Conservation (phyloP, 2,329 filamentous ascomycete genomes). For the Epichloe sp. region DNA sequence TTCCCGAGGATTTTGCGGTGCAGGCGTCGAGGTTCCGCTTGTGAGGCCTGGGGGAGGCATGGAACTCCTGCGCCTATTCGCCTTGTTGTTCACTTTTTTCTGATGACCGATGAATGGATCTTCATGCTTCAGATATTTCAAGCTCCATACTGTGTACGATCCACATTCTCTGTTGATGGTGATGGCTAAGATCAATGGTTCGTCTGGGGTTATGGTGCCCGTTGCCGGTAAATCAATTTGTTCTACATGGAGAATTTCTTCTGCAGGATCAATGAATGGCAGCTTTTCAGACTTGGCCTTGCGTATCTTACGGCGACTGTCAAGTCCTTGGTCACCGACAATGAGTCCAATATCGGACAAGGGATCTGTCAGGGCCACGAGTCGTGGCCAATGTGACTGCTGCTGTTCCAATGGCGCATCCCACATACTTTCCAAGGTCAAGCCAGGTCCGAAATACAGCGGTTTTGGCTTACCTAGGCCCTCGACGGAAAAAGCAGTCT, state of each 20-base stretch:
- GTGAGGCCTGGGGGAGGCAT: conserved; percentile 57
- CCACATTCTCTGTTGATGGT: conserved; percentile 68
- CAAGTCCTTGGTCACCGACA: conserved; percentile 43
- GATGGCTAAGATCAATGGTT: conserved; percentile 58
- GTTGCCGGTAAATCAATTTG: conserved; percentile 43
- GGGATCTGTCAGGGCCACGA: conserved; percentile 78
- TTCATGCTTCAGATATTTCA: conserved; percentile 62
- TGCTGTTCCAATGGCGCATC: conserved; percentile 38
- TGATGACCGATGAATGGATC: conserved; percentile 37
- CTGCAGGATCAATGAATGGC: conserved; percentile 55
- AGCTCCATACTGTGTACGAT: conserved; percentile 73
- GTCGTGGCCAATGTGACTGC: conserved; percentile 53
- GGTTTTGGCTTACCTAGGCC: conserved; percentile 41
- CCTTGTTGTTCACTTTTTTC: conserved; percentile 32
- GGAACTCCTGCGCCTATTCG: conserved; percentile 44
- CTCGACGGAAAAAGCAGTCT: conserved; percentile 43
- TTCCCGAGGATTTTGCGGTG: conserved; percentile 58
- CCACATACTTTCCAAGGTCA: conserved; percentile 45
- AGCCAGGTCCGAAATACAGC: conserved; percentile 37
- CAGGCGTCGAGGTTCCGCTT: conserved; percentile 66
- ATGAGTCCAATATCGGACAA: conserved; percentile 76
- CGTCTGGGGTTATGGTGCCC: conserved; percentile 21
- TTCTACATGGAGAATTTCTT: conserved; percentile 78
- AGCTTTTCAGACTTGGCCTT: conserved; percentile 28
- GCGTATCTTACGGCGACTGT: conserved; percentile 13